Evolutionary conservation across 1,284 basidiomycete species (phyloP), one percentile per base, ranked within the genome.

Genomic region (Ustilago xerochloae): DNA sequence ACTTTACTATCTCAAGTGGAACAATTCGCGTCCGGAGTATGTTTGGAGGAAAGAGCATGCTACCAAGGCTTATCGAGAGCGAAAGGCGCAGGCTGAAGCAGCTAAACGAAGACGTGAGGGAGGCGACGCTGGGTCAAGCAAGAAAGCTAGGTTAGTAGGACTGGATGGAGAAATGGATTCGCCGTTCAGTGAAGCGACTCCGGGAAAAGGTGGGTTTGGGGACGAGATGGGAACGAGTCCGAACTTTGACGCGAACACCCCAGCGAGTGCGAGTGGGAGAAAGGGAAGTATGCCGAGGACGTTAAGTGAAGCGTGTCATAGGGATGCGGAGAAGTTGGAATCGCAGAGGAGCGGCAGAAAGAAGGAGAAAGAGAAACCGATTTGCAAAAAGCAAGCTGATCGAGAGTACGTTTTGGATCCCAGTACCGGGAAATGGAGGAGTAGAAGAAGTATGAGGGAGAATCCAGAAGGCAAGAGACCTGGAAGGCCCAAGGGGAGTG

Each of bases 1-100:
- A n/a, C 60, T 78, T 22, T 81, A 80, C 70, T 82, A 66, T 46
- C 63, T 68, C 48, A 81, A 81, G 53, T 79, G 74, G 64, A 57
- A 70, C 63, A 64, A 72, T 22, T 71, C 75, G 33, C 72, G 79
- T 10, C 75, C 77, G 5, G 74, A 78, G 30, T 73, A 75, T 59
- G 71, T 81, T 12, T 72, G 72, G 67, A 65, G 66, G 30, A 67
- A 66, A 32, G 69, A 72, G 52, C 69, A 72, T 16, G 60, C 60
- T 18, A 72, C 60, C 18, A 63, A 67, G 48, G 63, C 56, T 1
- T 67, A 67, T 35, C 39, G 60, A 8, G 63, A 72, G 28, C 49
- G 63, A 22, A 66, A 63, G 43, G 68, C 68, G 5, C 39, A 35
- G 18, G 69, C 63, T 1, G 69, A 63, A 43, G 63, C 63, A 2